Evolutionary conservation across 805 yeast species (phyloP).

Genomic region (Yarrowia sp.): DNA sequence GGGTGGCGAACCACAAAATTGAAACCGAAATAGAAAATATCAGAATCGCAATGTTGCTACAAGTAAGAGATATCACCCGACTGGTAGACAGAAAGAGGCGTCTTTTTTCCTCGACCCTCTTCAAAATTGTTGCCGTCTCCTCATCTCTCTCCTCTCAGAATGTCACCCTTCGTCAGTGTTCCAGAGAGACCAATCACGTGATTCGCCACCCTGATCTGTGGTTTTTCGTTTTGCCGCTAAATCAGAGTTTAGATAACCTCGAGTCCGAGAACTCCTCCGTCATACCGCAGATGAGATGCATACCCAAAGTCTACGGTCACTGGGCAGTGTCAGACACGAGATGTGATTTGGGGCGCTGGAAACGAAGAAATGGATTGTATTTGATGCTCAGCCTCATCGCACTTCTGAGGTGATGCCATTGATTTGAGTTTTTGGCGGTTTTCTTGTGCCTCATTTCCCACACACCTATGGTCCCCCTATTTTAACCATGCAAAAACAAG

Average conservation of each 20-base stretch:
- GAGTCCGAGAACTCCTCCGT: not conserved
- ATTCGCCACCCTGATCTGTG: constrained; percentile 15
- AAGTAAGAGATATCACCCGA: too few relatives aligned
- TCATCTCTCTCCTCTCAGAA: too few relatives aligned
- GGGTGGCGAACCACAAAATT: constrained; percentile 20
- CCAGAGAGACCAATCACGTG: constrained; percentile 18
- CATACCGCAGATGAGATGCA: constrained; percentile 17
- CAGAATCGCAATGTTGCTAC: not conserved
- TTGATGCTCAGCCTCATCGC: too few relatives aligned
- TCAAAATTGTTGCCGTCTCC: too few relatives aligned
- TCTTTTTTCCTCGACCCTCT: too few relatives aligned
- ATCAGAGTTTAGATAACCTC: constrained; percentile 9
- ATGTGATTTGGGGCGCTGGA: too few relatives aligned
- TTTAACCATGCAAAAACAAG: not conserved
- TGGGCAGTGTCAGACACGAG: too few relatives aligned
- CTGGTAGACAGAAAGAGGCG: too few relatives aligned
- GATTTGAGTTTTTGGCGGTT: not conserved
- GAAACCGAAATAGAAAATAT: not conserved
- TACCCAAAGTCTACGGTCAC: too few relatives aligned
- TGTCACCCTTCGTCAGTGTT: not conserved
- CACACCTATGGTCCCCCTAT: too few relatives aligned
- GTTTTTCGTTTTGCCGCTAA: constrained; percentile 16
- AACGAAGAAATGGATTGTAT: too few relatives aligned
- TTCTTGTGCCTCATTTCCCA: too few relatives aligned
- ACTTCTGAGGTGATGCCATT: not conserved